Evolutionary conservation across 139 green algal species (phyloP).

Genomic region (Coelastrella sp.): DNA sequence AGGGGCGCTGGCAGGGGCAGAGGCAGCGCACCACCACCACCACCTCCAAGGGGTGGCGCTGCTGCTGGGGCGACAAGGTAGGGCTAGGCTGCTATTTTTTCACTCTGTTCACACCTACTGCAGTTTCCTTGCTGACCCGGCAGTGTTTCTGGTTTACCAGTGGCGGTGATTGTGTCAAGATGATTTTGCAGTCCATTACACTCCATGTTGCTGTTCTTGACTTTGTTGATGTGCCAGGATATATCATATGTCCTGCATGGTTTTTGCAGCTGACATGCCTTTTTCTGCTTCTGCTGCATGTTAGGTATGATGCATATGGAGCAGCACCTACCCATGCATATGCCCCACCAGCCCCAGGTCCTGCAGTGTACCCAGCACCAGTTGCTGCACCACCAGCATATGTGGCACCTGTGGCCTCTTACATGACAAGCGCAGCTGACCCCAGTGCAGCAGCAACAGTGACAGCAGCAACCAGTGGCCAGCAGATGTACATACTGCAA

Average conservation of each 20-base stretch:
- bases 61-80: no score
- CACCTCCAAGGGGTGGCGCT: background rate
- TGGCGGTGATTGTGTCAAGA: no score
- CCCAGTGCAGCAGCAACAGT: constrained; percentile 8
- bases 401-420: background rate
- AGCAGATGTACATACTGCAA: constrained; percentile 48
- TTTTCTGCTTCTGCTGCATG: background rate
- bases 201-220: no score
- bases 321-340: constrained; percentile 18
- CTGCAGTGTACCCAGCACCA: constrained; percentile 4
- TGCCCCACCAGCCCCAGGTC: background rate
- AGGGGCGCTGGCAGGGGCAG: no score
- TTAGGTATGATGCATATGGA: constrained; percentile 35
- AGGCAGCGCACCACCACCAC: background rate
- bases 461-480: background rate
- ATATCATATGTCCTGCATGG: no score
- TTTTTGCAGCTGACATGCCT: background rate
- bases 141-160: no score
- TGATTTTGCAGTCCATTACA: no score
- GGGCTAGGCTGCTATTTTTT: no score
- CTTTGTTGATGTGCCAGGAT: no score
- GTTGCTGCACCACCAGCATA: background rate
- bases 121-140: no score
- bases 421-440: background rate
- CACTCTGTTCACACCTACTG: no score